Evolutionary conservation across 345 rosid species (phyloP).

Genomic region (Camelina hispida): DNA sequence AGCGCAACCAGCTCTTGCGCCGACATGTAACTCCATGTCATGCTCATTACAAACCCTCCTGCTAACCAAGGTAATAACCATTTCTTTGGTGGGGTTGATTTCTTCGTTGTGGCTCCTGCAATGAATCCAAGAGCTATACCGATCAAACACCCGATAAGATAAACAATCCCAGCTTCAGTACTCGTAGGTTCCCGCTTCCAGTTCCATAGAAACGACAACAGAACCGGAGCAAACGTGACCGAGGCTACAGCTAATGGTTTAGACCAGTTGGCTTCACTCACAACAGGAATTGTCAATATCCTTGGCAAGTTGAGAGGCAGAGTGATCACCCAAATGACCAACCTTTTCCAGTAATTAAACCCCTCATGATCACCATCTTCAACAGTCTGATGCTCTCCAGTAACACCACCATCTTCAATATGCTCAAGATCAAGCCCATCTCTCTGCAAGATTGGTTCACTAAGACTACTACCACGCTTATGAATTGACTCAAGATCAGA

Average conservation of each 20-base stretch:
- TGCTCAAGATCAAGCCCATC: constrained; percentile 9
- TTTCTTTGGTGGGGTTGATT: constrained; percentile 65
- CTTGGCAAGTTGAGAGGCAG: constrained; percentile 83
- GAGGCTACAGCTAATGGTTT: constrained; percentile 73
- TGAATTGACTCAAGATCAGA: constrained; percentile 43
- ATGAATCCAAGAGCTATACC: constrained; percentile 66
- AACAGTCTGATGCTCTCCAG: constrained; percentile 11
- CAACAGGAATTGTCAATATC: constrained; percentile 79
- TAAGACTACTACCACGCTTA: constrained; percentile 38
- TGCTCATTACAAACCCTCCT: constrained; percentile 88
- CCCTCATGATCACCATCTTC: constrained; percentile 22
- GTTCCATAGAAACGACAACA: constrained; percentile 62
- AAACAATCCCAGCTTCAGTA: constrained; percentile 47
- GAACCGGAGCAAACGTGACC: constrained; percentile 68
- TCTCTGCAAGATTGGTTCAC: constrained; percentile 41
- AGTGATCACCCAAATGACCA: constrained; percentile 56
- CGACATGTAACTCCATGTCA: constrained; percentile 83
- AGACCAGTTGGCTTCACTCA: constrained; percentile 75
- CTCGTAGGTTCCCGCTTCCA: constrained; percentile 47
- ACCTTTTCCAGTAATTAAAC: constrained; percentile 33
- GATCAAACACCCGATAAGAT: constrained; percentile 52
- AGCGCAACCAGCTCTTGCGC: constrained; percentile 85
- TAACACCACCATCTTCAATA: constrained; percentile 13
- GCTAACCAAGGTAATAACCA: constrained; percentile 72
- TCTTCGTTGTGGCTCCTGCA: constrained; percentile 64